Evolutionary conservation across 176 grass and related monocot genomes (phyloP).

Genomic region (Tillandsia fasciculata): DNA sequence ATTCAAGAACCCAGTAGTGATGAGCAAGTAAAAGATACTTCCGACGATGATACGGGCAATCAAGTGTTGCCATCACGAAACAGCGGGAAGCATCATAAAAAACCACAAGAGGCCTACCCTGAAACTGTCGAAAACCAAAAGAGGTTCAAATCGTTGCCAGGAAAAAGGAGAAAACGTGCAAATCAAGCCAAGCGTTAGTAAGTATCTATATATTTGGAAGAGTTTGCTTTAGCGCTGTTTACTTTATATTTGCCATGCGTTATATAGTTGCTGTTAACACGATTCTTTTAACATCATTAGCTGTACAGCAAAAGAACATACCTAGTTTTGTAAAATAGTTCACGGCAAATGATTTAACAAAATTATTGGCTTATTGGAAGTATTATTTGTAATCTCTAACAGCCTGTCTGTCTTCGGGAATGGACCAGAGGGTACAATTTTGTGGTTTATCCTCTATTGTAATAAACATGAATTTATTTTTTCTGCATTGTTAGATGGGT

Average conservation of each 20-base stretch:
- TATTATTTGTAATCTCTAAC: too few relatives aligned
- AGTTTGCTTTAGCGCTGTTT: neutral
- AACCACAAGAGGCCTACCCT: slow-evolving; percentile 12
- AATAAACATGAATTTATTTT: too few relatives aligned
- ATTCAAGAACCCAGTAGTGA: slow-evolving; percentile 10
- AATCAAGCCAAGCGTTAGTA: slow-evolving; percentile 27
- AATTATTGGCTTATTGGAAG: too few relatives aligned
- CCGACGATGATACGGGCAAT: slow-evolving; percentile 23
- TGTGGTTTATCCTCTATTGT: too few relatives aligned
- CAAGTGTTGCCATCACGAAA: slow-evolving; percentile 18
- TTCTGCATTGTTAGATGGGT: too few relatives aligned
- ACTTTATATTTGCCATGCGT: neutral
- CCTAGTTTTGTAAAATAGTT: too few relatives aligned
- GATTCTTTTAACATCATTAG: neutral
- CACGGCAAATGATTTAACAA: too few relatives aligned
- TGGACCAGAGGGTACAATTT: too few relatives aligned
- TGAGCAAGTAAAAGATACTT: slow-evolving; percentile 25
- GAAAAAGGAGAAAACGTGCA: slow-evolving; percentile 17
- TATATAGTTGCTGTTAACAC: slow-evolving; percentile 1
- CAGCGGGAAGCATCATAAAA: slow-evolving; percentile 8
- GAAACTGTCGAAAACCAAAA: slow-evolving; percentile 17
- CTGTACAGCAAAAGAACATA: too few relatives aligned
- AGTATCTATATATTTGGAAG: slow-evolving; percentile 14
- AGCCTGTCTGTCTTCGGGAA: too few relatives aligned
- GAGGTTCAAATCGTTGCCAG: slow-evolving; percentile 21